Evolutionary conservation across 768 basidiomycete genomes (phyloP).

Genomic region (Rhodotorula kratochvilovae): DNA sequence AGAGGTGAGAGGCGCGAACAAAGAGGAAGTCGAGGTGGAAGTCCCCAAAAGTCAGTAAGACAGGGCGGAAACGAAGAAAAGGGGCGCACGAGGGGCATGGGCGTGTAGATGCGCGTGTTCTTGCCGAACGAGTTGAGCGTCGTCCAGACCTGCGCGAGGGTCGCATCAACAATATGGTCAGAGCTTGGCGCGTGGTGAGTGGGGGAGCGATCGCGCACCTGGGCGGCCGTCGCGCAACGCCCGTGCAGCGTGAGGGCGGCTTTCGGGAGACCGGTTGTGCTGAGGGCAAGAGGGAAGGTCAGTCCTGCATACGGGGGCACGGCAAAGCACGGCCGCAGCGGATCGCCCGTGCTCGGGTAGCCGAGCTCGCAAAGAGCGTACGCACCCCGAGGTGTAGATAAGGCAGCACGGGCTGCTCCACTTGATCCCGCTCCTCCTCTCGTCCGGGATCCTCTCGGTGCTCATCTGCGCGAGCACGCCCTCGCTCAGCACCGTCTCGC

Average conservation of each 20-base stretch:
- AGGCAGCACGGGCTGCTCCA: conserved; percentile 24
- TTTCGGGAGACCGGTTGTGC: conserved; percentile 20
- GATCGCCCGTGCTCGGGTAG: too few species aligned
- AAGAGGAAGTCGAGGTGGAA: too few species aligned
- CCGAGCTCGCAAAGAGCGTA: too few species aligned
- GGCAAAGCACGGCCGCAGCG: not conserved
- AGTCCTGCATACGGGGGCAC: too few species aligned
- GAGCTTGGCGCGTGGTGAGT: not conserved
- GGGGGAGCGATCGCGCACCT: not conserved
- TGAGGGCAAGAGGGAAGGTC: not conserved
- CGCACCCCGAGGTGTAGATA: conserved; percentile 36
- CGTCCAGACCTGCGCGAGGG: conserved; percentile 13
- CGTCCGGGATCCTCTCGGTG: conserved; percentile 12
- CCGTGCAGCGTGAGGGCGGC: conserved; percentile 16
- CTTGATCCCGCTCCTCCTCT: conserved; percentile 22
- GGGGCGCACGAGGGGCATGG: conserved; percentile 34
- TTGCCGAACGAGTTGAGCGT: conserved; percentile 19
- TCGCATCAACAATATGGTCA: too few species aligned
- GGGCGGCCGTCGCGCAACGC: not conserved
- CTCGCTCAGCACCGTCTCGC: conserved; percentile 8
- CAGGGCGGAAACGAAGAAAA: too few species aligned
- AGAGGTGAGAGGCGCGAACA: not conserved
- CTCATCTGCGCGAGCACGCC: not conserved
- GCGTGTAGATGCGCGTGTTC: conserved; percentile 33
- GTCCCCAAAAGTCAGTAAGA: too few species aligned